Evolutionary conservation across 257 asterid species (phyloP), one percentile per base, ranked within the genome.

Genomic region (Handroanthus guayacan): DNA sequence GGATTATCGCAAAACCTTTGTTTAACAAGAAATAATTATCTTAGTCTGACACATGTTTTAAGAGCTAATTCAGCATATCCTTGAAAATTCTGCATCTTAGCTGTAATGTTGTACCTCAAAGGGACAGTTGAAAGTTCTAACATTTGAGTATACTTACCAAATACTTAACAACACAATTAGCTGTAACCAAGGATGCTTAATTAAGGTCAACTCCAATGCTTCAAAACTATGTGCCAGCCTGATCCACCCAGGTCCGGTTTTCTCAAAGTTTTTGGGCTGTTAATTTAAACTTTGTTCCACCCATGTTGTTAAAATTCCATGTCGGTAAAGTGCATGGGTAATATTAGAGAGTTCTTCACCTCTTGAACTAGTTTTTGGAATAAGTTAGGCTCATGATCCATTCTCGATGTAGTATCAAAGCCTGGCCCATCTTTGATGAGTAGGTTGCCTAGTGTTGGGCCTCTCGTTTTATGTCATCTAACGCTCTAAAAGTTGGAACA

Each of bases 91-190:
- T 75, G 69, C 81, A 39, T 38, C 80, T 82, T 84, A 87, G 92
- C 96, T 89, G 90, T 83, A 69, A 76, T 91, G 97, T 81, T 88
- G 64, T 54, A 31, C 5, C 50, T 43, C 14, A 62, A 69, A 66
- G 80, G 81, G 94, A 87, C 91, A 90, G 61, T 74, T 84, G 76
- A 82, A 76, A 77, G 51, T 74, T 56, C 48, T n/a, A 76, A 62
- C 12, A 61, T 2, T 75, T 56, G 18, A 68, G 57, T 60, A 9
- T 75, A 72, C 9, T 74, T 71, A 62, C 58, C 13, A 55, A 9
- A 37, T 71, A 43, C 2, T 52, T 10, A 54, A 72, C 78, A 71
- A 83, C 25, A 11, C 64, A 78, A 13, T 77, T 77, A 74, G 25
- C 74, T 54, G 61, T 39, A 74, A 62, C 64, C 64, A 20, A 50